These are phyloP conservation scores for Coprinellus aureogranulatus DNA, from an alignment of 768 basidiomycete genomes.

Conservation along the genomic window DNA sequence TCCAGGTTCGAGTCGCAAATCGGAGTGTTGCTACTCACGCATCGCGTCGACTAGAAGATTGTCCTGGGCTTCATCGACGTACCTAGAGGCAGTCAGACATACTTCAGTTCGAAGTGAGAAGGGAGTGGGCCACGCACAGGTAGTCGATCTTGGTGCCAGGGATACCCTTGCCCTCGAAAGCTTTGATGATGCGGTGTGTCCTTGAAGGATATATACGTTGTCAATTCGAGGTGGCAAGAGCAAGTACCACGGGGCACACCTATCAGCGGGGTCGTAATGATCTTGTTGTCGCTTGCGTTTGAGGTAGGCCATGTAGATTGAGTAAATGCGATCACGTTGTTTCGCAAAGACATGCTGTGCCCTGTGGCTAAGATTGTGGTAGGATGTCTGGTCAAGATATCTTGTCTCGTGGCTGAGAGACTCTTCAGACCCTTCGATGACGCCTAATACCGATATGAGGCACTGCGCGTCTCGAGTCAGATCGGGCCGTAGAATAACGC, in stretches of 20 bases:
- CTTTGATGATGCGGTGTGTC: constrained; percentile 48
- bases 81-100: constrained; percentile 35
- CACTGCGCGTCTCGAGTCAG: no score
- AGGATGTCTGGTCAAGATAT: constrained; percentile 43
- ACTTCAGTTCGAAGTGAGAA: background rate
- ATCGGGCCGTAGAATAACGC: constrained; percentile 8
- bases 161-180: constrained; percentile 29
- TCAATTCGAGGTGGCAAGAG: background rate
- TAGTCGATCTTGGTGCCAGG: constrained; percentile 50
- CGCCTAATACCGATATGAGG: constrained; percentile 35
- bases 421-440: constrained; percentile 68
- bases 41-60: constrained; percentile 64
- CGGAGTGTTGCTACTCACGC: constrained; percentile 33
- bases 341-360: constrained; percentile 54
- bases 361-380: constrained; percentile 49
- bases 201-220: constrained; percentile 27
- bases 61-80: constrained; percentile 75
- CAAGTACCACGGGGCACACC: constrained; percentile 30
- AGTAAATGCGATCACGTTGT: constrained; percentile 49
- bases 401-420: constrained; percentile 34
- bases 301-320: constrained; percentile 51
- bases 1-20: background rate
- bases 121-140: constrained; percentile 37
- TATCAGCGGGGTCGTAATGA: constrained; percentile 60
- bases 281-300: constrained; percentile 41